Base-by-base conservation (phyloP, 2,329 filamentous ascomycete genomes). In the Colletotrichum agaves region DNA sequence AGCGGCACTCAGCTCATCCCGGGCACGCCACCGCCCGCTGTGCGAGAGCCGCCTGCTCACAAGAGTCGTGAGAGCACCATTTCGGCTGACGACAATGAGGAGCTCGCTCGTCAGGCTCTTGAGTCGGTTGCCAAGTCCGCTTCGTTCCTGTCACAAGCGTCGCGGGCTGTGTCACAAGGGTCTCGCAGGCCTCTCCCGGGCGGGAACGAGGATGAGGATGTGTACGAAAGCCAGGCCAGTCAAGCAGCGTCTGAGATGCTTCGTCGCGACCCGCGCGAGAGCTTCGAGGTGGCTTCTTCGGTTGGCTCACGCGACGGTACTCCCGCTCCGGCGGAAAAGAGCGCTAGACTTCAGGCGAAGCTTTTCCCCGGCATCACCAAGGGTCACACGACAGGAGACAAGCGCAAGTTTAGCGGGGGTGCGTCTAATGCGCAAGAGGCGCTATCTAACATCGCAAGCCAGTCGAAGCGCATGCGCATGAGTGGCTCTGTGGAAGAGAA, bases 61-160 rank as follows among this genome's bases (percentile, higher is more conserved):
- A 89, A 90, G 78, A 94, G 93, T 77, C 89, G 93, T 67, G 93
- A 97, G 77, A 95, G 92, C 80, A 97, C 93, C 2, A 94, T 96
- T 55, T 96, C 93, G 1, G 90, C 88, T 19, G 85, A 85, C 47
- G 85, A 86, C 49, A 87, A 85, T 57, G 87, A 85, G 72, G 86
- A 88, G 72, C 79, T 88, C 23, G 85, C 84, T 1, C 81, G 86
- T 4, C 84, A 87, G 66, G 85, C 85, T 0, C 73, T 88, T 13
- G 80, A 85, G 69, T 84, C 83, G 0, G 84, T 87, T 11, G 86
- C 84, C 58, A 89, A 79, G 15, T 79, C 78, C 12, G 19, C 71
- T 65, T 74, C 78, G 4, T 77, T 76, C 61, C 73, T 78, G 69
- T 77, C 76, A 12, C 76, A 77, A 4, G 71, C 70, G 2, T 73